phyloP scores from a whole-genome alignment of 768 basidiomycete species.

The Tulasnella sp. region DNA sequence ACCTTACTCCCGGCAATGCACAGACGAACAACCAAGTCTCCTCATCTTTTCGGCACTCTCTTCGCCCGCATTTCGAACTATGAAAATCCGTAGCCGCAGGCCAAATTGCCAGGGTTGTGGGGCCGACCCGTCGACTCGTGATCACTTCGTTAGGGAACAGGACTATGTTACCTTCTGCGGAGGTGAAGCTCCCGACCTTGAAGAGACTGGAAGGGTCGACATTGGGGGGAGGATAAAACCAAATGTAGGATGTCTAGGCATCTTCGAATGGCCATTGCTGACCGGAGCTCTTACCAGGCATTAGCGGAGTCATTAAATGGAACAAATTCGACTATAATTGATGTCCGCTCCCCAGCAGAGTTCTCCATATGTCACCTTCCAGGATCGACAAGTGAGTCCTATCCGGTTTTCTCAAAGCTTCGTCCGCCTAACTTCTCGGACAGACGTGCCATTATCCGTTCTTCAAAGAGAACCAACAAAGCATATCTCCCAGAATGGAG shows the following conservation, averaged over 20 bases:
- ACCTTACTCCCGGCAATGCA: background rate
- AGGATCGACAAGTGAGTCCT: conserved; percentile 60
- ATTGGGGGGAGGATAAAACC: conserved; percentile 35
- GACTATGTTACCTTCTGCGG: conserved; percentile 91
- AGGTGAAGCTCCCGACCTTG: conserved; percentile 63
- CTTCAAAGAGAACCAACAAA: conserved; percentile 52
- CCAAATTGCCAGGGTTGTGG: conserved; percentile 75
- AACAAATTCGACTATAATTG: conserved; percentile 49
- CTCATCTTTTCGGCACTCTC: conserved; percentile 71
- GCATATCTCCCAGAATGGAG: conserved; percentile 36
- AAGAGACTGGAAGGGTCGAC: conserved; percentile 50
- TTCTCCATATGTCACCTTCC: conserved; percentile 84
- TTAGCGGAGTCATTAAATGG: conserved; percentile 41
- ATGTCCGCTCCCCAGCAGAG: conserved; percentile 74
- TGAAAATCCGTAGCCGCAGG: conserved; percentile 74
- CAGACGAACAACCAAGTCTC: conserved; percentile 47
- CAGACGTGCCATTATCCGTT: conserved; percentile 75
- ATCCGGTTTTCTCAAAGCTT: background rate
- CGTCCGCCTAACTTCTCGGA: conserved; percentile 6
- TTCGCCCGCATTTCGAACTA: conserved; percentile 66
- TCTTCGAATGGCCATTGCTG: background rate
- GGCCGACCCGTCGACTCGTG: conserved; percentile 42
- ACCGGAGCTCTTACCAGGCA: conserved; percentile 40
- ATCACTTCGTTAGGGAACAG: conserved; percentile 46
- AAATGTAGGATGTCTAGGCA: conserved; percentile 36